Conservation (phyloP, 495 filamentous ascomycete genomes). For the Penicillium daleae region DNA sequence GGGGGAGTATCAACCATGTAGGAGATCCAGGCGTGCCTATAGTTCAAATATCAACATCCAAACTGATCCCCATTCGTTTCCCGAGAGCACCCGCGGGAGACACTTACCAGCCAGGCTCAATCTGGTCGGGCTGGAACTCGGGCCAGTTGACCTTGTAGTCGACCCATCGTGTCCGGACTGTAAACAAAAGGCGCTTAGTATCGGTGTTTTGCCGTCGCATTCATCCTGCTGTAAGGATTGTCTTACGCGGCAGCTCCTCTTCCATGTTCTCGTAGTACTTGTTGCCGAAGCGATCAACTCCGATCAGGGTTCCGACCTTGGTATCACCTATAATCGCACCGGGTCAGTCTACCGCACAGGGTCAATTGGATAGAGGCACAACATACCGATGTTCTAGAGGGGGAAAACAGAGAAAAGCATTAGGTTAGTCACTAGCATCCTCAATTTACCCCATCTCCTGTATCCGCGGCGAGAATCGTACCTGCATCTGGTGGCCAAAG, state of each 20-base stretch:
- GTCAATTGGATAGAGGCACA: not conserved
- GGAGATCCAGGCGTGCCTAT: slow-evolving; percentile 94
- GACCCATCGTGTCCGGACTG: slow-evolving; percentile 97
- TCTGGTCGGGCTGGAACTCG: slow-evolving; percentile 87
- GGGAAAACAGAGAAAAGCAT: slow-evolving; percentile 9
- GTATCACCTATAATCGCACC: slow-evolving; percentile 77
- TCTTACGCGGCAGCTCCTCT: slow-evolving; percentile 90
- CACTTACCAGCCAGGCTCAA: slow-evolving; percentile 89
- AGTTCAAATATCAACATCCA: slow-evolving; percentile 9
- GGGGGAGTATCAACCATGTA: slow-evolving; percentile 92
- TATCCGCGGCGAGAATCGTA: slow-evolving; percentile 47
- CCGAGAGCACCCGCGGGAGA: not conserved
- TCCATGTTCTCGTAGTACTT: slow-evolving; percentile 93
- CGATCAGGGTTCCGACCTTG: slow-evolving; percentile 89
- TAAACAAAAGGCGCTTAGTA: slow-evolving; percentile 1
- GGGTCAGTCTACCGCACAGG: slow-evolving; percentile 18
- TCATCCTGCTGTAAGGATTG: not conserved
- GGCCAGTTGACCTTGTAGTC: slow-evolving; percentile 76
- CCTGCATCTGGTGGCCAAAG: slow-evolving; percentile 89
- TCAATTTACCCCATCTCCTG: slow-evolving; percentile 13
- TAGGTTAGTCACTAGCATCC: slow-evolving; percentile 29
- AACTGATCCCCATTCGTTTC: too few relatives aligned
- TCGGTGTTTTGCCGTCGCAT: too few relatives aligned
- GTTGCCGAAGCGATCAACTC: slow-evolving; percentile 88
- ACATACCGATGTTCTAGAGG: slow-evolving; percentile 69